Evolutionary conservation across 495 filamentous ascomycete species (phyloP).

Genomic region (Cercophora newfieldiana): DNA sequence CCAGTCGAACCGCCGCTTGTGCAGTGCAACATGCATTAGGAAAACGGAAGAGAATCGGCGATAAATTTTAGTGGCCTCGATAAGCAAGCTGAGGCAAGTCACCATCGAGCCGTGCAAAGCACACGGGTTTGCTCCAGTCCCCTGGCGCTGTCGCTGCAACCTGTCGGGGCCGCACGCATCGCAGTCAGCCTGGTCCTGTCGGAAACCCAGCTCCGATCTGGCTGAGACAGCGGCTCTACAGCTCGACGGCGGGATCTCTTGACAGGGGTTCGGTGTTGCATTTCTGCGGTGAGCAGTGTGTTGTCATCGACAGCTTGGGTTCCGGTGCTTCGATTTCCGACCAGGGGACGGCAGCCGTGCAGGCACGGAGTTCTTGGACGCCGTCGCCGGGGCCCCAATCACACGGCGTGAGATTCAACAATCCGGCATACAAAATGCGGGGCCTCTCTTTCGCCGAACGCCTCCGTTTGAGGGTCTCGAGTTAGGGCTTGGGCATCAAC

Average conservation of each 20-base stretch:
- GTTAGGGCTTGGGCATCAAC: slow-evolving; percentile 10
- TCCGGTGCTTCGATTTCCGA: neutral
- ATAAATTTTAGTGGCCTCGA: no score
- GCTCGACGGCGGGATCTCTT: no score
- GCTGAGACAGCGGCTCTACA: neutral
- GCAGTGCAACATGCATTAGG: neutral
- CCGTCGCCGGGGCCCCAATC: neutral
- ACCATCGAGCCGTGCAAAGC: no score
- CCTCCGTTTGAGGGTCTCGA: neutral
- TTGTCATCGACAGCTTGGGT: neutral
- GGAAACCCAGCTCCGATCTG: neutral
- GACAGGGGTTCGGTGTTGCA: neutral
- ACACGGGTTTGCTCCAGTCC: neutral
- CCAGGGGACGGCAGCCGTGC: neutral
- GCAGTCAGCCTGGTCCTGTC: neutral
- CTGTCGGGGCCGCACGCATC: neutral
- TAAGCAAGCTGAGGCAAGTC: neutral
- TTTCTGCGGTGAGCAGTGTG: neutral
- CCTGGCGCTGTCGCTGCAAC: neutral
- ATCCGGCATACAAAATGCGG: neutral
- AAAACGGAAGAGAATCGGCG: neutral
- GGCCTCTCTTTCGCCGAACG: neutral
- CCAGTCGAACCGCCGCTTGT: neutral
- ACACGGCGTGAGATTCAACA: neutral
- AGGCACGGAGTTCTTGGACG: neutral